Base-by-base conservation (phyloP, 2,329 filamentous ascomycete genomes). In the Nemania sp. region DNA sequence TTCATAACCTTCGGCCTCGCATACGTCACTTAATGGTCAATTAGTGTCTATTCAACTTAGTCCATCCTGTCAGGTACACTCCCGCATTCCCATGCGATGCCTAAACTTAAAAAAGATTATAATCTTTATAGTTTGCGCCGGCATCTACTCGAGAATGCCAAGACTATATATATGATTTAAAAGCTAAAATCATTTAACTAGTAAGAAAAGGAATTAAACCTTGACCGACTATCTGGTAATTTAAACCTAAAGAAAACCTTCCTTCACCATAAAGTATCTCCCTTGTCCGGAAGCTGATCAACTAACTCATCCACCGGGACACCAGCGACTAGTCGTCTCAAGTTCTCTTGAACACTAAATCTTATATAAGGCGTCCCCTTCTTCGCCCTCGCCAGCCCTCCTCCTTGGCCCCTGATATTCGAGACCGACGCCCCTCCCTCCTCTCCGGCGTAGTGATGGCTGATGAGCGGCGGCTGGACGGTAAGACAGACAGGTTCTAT, bases 401-500 rank as follows among this genome's bases (percentile, higher is more conserved):
- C 75, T 0, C 73, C 75, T 18, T 73, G 71, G 4, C 72, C 70
- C 53, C 67, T 69, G 54, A 77, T 77, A 51, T 77, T 52, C 27
- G 75, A 69, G 41, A 77, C 47, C 22, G 55, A 51, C n/a, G 64
- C 67, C 0, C 59, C 67, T 1, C 55, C 64, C 20, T 13, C 52
- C 69, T 65, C 63, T 6, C 70, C 70, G 0, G 70, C 65, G 11
- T 72, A 75, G 18, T 70, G 68, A 20, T 77, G 75, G 8, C 74
- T 76, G 53, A 77, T 66, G 8, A 77, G 62, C 5, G 75, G 75
- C 22, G 75, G 75, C 32, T 76, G 75, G 11, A 77, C 73, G 0
- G 75, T 77, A 47, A 77, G 59, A 38, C 75, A 77, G 1, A 73
- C 64, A 0, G 70, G 72, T 6, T 18, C 15, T 24, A 1, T 49